Evolutionary conservation across 768 basidiomycete genomes (phyloP), one percentile per base, ranked within the genome.

Genomic region (Russula abietina): DNA sequence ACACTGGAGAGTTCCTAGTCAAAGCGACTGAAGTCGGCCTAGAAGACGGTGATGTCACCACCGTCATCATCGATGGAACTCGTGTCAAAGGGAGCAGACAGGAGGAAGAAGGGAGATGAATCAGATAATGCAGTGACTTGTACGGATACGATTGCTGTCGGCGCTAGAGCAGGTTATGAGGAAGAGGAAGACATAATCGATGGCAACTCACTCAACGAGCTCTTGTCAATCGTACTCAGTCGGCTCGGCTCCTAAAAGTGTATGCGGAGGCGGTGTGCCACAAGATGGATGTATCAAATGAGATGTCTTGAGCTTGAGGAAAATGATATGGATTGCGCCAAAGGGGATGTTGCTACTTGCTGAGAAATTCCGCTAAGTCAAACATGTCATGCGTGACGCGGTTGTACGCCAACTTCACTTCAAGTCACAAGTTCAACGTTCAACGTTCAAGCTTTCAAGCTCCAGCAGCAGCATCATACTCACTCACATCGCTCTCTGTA

Each of bases 221-320:
- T 57, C 14, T n/a, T n/a, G n/a, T n/a, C n/a, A n/a, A n/a, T n/a
- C n/a, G n/a, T n/a, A n/a, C n/a, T n/a, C n/a, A n/a, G n/a, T n/a
- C n/a, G n/a, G n/a, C n/a, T n/a, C n/a, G n/a, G n/a, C n/a, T n/a
- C n/a, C n/a, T n/a, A n/a, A n/a, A n/a, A n/a, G n/a, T n/a, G n/a
- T n/a, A n/a, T n/a, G n/a, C n/a, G n/a, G n/a, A n/a, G n/a, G n/a
- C n/a, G n/a, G n/a, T n/a, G n/a, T n/a, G n/a, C n/a, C n/a, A n/a
- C n/a, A n/a, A n/a, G n/a, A n/a, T n/a, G 0, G 89, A 90, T 0
- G 89, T 89, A 61, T 91, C 90, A 60, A 84, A 86, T 0, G 88
- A 90, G 0, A 69, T 74, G 65, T 91, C 90, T 10, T 68, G 70
- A 4, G 78, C 81, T 49, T 92, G 88, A 1, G 80, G 83, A 49